Percentiles rank a stretch among this genome's conserved stretches.
Conservation (phyloP, 2,329 filamentous ascomycete species). For the Aspergillus felis region DNA sequence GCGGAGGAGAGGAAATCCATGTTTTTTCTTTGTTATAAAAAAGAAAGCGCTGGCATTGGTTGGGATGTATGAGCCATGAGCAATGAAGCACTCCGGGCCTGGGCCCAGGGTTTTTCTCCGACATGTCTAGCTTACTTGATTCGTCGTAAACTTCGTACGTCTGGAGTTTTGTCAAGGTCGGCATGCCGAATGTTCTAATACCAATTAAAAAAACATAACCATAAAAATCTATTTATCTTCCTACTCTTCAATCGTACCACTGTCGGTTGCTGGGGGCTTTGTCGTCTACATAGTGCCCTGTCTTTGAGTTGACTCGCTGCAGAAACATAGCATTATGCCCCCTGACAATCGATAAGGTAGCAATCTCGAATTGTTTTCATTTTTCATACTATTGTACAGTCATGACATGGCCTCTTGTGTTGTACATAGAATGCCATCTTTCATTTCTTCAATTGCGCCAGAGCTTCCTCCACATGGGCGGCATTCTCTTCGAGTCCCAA, state of each 20-base stretch:
- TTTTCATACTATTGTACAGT: not conserved
- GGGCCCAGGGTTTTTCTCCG: constrained; percentile 25
- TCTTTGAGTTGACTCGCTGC: too few species aligned
- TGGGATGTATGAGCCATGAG: constrained; percentile 44
- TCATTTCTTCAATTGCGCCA: constrained; percentile 29
- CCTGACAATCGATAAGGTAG: not conserved
- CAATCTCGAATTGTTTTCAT: not conserved
- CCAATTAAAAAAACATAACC: constrained; percentile 28
- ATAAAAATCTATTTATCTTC: not conserved
- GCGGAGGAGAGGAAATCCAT: constrained; percentile 22
- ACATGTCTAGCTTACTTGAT: constrained; percentile 38
- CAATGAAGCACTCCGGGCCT: constrained; percentile 36
- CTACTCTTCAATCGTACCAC: not conserved
- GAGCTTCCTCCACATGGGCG: constrained; percentile 24
- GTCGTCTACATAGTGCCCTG: too few species aligned
- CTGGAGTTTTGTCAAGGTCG: constrained; percentile 31
- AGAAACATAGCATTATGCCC: too few species aligned
- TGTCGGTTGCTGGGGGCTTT: not conserved
- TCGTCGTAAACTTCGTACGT: constrained; percentile 29
- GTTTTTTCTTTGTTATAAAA: constrained; percentile 27
- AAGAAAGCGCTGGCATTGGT: constrained; percentile 36
- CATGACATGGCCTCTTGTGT: too few species aligned
- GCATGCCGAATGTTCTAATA: constrained; percentile 39
- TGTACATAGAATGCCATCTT: not conserved
- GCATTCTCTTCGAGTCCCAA: constrained; percentile 38